Evolutionary conservation across 305 asterid species (phyloP), one percentile per base, ranked within the genome.

Genomic region (Ilex paraguariensis): DNA sequence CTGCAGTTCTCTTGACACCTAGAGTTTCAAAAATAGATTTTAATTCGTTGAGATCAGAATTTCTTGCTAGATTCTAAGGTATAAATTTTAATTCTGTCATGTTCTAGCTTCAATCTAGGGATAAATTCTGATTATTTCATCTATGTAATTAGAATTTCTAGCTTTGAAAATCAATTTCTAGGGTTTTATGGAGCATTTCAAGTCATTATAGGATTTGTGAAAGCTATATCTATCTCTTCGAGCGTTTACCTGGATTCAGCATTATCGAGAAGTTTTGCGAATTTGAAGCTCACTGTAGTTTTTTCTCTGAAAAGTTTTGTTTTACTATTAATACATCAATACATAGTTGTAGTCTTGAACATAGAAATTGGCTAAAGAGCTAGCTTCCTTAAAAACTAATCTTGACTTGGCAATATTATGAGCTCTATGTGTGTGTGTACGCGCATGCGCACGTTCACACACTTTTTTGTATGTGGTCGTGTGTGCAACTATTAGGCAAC

Each of bases 251-350:
- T 81, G 16, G 86, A 81, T 44, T 79, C 95, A n/a, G 71, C 61
- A 73, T 70, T 91, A 45, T 40, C 77, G 5, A 90, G 99, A 75
- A 87, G 91, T 73, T 84, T 86, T 69, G 84, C 87, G 61, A 90
- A 82, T 73, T 81, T 93, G 81, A 90, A 86, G 83, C 87, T 86
- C 57, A 80, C 96, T 57, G 99, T 96, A 75, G 99, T 97, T 86
- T 72, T 63, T 71, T 64, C 10, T 33, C 4, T 46, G 3, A 9
- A 7, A 5, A 46, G 17, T 13, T 11, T 67, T 50, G 56, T 11
- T 17, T 64, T 72, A 21, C 31, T 4, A 1, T 40, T 56, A 9
- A 56, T 40, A 6, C 55, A 15, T 54, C 67, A 7, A 42, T 11
- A 49, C 45, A n/a, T 46, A 30, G 1, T 36, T 36, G 42, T 28